Percentiles rank a stretch among this genome's conserved stretches.
Evolutionary conservation across 352 stramenopile genomes (phyloP).

Genomic region (Phytopythium sindhum): DNA sequence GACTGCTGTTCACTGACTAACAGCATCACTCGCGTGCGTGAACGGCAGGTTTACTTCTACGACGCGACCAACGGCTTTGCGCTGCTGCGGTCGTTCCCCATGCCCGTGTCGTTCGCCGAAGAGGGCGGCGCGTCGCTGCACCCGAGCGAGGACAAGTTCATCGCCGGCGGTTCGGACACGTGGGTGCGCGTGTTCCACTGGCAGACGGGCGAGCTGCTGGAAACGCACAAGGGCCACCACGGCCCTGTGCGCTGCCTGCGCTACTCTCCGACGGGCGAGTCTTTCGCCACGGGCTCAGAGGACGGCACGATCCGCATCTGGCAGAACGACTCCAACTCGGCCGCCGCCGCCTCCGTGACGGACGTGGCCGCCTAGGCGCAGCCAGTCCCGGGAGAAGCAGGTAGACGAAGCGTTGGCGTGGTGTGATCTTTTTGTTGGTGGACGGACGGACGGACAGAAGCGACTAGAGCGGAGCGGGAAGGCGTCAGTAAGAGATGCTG

Average conservation of each 20-base stretch:
- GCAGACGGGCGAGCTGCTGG: conserved; percentile 86
- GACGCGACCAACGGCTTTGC: conserved; percentile 68
- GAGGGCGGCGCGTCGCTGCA: conserved; percentile 90
- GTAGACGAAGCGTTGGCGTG: conserved; percentile 1
- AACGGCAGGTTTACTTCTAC: conserved; percentile 83
- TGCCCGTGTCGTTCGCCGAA: conserved; percentile 90
- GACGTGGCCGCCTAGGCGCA: conserved; percentile 27
- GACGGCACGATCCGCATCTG: conserved; percentile 98
- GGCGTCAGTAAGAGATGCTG: background rate
- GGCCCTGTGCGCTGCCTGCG: conserved; percentile 96
- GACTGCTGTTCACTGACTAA: too few species aligned
- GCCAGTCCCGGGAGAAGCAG: background rate
- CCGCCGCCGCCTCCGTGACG: conserved; percentile 56
- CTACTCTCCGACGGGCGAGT: conserved; percentile 91
- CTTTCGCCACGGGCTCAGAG: conserved; percentile 95
- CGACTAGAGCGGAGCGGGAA: conserved; percentile 1
- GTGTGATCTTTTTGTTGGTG: background rate
- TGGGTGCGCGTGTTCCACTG: conserved; percentile 97
- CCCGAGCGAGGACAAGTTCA: conserved; percentile 81
- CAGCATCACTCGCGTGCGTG: too few species aligned
- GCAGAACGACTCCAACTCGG: conserved; percentile 76
- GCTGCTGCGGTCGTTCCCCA: conserved; percentile 63
- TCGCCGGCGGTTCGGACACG: conserved; percentile 93
- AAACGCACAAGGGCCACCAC: conserved; percentile 98
- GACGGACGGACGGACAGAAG: background rate